These are phyloP conservation scores for Globisporangium acanthophoron DNA, from an alignment of 352 stramenopile species.

Conservation along the genomic window DNA sequence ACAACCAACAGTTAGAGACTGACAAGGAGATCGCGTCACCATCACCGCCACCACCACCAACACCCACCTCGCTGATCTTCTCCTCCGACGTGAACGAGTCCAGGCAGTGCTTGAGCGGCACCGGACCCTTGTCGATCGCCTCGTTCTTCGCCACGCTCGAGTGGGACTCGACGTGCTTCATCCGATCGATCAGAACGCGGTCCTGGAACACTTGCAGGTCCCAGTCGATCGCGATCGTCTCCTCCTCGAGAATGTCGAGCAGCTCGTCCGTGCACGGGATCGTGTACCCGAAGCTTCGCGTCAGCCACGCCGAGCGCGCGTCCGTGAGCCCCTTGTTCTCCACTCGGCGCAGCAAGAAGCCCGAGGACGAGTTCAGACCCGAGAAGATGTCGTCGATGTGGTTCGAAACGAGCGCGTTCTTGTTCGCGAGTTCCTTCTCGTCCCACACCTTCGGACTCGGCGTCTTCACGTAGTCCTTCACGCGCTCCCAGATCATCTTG, in stretches of 20 bases:
- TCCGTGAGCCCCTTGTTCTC: constrained; percentile 83
- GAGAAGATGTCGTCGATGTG: constrained; percentile 81
- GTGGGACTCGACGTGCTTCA: constrained; percentile 82
- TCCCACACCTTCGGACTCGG: constrained; percentile 36
- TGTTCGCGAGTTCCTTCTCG: constrained; percentile 19
- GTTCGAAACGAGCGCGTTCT: constrained; percentile 39
- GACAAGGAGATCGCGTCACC: neutral
- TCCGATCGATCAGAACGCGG: constrained; percentile 74
- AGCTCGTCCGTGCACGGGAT: constrained; percentile 75
- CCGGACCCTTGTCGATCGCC: constrained; percentile 84
- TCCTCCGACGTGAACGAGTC: constrained; percentile 84
- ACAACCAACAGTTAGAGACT: constrained; percentile 1
- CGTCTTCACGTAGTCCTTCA: constrained; percentile 73
- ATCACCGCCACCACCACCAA: neutral
- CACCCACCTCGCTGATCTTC: constrained; percentile 70
- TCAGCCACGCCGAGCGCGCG: constrained; percentile 72
- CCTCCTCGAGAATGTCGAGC: constrained; percentile 79
- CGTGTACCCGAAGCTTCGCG: constrained; percentile 70
- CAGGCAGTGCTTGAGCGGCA: constrained; percentile 73
- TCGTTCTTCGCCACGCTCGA: constrained; percentile 81
- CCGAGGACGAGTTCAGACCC: constrained; percentile 61
- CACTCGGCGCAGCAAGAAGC: constrained; percentile 76
- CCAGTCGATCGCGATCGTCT: constrained; percentile 86
- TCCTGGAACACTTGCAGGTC: constrained; percentile 82
- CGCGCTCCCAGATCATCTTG: constrained; percentile 73